Conservation (phyloP, 192 early-diverging fungal genomes). For the Podila epigama region DNA sequence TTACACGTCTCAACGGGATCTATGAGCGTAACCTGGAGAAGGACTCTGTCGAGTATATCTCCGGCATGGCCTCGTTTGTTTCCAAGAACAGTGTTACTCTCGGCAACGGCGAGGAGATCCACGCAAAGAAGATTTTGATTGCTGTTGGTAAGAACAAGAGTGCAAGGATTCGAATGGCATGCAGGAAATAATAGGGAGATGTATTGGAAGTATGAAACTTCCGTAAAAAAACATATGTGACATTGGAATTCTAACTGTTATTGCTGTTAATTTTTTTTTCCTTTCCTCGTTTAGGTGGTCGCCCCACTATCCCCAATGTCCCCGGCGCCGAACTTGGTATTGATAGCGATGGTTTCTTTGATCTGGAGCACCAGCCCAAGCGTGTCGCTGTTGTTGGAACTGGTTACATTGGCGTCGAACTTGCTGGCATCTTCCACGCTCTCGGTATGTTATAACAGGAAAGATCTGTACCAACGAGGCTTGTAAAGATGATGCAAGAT, state of each 20-base stretch:
- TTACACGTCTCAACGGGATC: conserved; percentile 95
- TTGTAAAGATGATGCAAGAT: background rate
- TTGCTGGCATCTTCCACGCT: conserved; percentile 91
- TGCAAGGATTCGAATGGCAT: no score
- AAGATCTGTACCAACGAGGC: no score
- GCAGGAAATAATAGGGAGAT: background rate
- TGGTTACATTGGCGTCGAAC: conserved; percentile 97
- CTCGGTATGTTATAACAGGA: conserved; percentile 63
- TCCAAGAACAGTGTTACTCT: conserved; percentile 71
- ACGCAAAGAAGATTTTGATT: conserved; percentile 89
- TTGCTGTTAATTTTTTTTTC: background rate
- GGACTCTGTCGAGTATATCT: conserved; percentile 84
- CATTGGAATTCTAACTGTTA: background rate
- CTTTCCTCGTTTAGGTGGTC: conserved; percentile 58
- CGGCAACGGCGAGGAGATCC: conserved; percentile 58
- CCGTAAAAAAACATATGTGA: background rate
- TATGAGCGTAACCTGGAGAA: conserved; percentile 91
- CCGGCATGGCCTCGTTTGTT: conserved; percentile 88
- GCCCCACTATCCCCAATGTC: conserved; percentile 76
- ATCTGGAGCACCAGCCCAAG: conserved; percentile 89
- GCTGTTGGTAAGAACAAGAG: conserved; percentile 85
- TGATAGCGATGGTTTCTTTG: conserved; percentile 95
- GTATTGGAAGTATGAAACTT: conserved; percentile 26
- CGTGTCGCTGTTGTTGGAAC: conserved; percentile 89
- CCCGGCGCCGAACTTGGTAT: conserved; percentile 91